Evolutionary conservation across 2,329 filamentous ascomycete genomes (phyloP).

Genomic region (Mollisia scopiformis): DNA sequence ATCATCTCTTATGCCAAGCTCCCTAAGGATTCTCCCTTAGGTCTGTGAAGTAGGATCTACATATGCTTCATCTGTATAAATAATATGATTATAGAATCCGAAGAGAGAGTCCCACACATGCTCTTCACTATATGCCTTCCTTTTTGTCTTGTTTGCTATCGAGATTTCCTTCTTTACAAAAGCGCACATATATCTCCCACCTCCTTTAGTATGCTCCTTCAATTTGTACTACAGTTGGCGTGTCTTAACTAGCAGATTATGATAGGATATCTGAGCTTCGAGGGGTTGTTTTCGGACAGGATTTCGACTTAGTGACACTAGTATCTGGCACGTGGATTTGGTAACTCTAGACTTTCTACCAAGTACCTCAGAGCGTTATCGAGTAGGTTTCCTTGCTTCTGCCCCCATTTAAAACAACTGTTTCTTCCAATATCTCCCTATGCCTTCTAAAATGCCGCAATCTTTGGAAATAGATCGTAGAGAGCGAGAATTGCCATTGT

Average conservation of each 20-base stretch:
- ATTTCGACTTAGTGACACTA: slow-evolving; percentile 5
- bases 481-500: background rate
- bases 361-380: background rate
- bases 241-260: slow-evolving; percentile 4
- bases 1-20: slow-evolving; percentile 10
- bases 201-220: slow-evolving; percentile 13
- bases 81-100: slow-evolving; percentile 13
- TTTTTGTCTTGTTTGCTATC: background rate
- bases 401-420: background rate
- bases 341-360: background rate
- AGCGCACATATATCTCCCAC: slow-evolving; percentile 4
- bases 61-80: slow-evolving; percentile 20
- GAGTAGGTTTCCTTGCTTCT: background rate
- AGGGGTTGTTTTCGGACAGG: slow-evolving; percentile 12
- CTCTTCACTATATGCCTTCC: slow-evolving; percentile 1
- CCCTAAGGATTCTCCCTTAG: slow-evolving; percentile 6
- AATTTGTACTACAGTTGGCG: slow-evolving; percentile 7
- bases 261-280: slow-evolving; percentile 15
- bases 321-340: background rate
- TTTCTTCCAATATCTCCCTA: background rate
- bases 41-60: slow-evolving; percentile 15
- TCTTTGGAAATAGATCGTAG: background rate
- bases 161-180: slow-evolving; percentile 18
- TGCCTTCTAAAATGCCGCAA: background rate
- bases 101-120: slow-evolving; percentile 1